Conservation (phyloP, 2,329 filamentous ascomycete genomes). For the Diaporthe eres region DNA sequence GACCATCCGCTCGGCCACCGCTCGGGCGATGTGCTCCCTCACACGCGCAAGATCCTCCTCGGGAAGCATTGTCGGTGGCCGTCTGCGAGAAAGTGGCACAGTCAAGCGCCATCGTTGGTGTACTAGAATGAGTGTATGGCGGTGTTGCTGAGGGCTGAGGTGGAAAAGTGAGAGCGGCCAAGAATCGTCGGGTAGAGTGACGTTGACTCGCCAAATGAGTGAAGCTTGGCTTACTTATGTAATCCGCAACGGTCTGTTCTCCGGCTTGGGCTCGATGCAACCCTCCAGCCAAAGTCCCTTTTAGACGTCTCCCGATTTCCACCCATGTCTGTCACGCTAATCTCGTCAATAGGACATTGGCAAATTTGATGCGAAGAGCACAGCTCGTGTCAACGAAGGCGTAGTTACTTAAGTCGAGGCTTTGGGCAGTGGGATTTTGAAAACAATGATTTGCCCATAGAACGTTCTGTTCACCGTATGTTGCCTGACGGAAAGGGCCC, state of each 20-base stretch:
- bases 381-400: too few relatives aligned
- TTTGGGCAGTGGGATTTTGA: not conserved
- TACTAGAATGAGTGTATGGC: not conserved
- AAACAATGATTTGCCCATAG: not conserved
- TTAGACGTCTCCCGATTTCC: not conserved
- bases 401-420: too few relatives aligned
- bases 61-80: conserved; percentile 5
- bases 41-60: conserved; percentile 21
- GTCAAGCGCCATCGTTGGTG: not conserved
- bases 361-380: not conserved
- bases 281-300: not conserved
- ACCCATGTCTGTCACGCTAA: not conserved
- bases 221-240: conserved; percentile 28
- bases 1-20: conserved; percentile 7
- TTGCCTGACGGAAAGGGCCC: not conserved
- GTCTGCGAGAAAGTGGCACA: not conserved
- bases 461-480: not conserved
- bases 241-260: conserved; percentile 1
- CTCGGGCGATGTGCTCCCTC: conserved; percentile 26
- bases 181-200: not conserved
- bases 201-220: conserved; percentile 5
- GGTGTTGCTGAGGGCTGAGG: not conserved
- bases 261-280: not conserved
- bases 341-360: too few relatives aligned
- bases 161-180: conserved; percentile 21